Evolutionary conservation across 1,284 basidiomycete genomes (phyloP).

Genomic region (Xerocomus amazonicus): DNA sequence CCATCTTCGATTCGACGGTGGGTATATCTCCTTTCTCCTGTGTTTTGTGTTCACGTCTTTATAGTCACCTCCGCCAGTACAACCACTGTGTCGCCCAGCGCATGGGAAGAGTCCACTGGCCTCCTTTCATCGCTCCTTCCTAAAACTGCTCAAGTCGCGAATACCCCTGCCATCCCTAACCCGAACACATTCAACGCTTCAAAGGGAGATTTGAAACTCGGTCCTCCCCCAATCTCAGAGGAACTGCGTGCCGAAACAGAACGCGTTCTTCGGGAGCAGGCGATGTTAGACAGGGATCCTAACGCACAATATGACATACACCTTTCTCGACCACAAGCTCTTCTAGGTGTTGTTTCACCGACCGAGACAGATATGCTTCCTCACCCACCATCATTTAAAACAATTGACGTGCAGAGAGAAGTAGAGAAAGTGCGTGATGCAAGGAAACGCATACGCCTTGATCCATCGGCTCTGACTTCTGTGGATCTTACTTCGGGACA

Average conservation of each 20-base stretch:
- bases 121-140: conserved; percentile 76
- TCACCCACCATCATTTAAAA: conserved; percentile 78
- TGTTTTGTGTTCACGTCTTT: conserved; percentile 25
- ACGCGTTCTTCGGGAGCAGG: conserved; percentile 68
- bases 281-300: conserved; percentile 65
- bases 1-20: conserved; percentile 88
- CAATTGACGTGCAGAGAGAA: conserved; percentile 87
- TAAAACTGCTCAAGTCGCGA: conserved; percentile 38
- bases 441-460: conserved; percentile 84
- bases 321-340: conserved; percentile 43
- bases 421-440: conserved; percentile 89
- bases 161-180: conserved; percentile 38
- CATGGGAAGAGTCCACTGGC: conserved; percentile 82
- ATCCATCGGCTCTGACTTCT: conserved; percentile 61
- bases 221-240: conserved; percentile 72
- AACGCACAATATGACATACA: conserved; percentile 61
- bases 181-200: conserved; percentile 72
- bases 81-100: conserved; percentile 54
- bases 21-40: conserved; percentile 19
- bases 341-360: conserved; percentile 59
- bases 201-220: conserved; percentile 79
- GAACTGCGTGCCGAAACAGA: conserved; percentile 79
- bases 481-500: conserved; percentile 58
- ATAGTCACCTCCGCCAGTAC: conserved; percentile 70
- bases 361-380: conserved; percentile 75